Conservation (phyloP, 257 asterid species). For the Nicotiana tomentosiformis region DNA sequence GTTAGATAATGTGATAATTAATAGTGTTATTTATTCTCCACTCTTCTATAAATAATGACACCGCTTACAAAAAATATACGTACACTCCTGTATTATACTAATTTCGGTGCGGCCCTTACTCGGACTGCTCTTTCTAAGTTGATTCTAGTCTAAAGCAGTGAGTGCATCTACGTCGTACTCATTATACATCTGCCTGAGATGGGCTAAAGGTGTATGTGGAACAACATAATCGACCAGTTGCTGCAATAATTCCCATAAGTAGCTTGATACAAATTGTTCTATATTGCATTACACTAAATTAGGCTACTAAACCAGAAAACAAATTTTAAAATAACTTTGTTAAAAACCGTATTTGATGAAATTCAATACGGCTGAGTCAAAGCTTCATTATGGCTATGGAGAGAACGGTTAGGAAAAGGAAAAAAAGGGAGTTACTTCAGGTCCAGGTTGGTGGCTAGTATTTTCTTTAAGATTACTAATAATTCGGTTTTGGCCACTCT, state of each 20-base stretch:
- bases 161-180: neutral
- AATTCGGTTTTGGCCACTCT: neutral
- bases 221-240: no score
- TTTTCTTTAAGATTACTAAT: neutral
- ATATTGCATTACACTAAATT: neutral
- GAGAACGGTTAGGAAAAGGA: neutral
- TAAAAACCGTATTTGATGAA: neutral
- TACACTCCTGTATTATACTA: no score
- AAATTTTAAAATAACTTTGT: neutral
- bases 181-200: neutral
- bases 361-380: neutral
- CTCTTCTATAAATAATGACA: no score
- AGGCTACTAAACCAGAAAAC: neutral
- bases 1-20: no score
- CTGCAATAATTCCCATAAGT: no score
- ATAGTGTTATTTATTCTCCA: no score
- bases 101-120: no score
- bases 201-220: neutral
- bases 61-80: no score
- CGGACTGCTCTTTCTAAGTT: no score
- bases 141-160: neutral
- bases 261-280: neutral
- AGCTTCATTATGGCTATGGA: neutral
- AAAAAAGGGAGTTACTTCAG: neutral
- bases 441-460: neutral